phyloP scores from a whole-genome alignment of 208 protist genomes.

The Leishmania braziliensis region DNA sequence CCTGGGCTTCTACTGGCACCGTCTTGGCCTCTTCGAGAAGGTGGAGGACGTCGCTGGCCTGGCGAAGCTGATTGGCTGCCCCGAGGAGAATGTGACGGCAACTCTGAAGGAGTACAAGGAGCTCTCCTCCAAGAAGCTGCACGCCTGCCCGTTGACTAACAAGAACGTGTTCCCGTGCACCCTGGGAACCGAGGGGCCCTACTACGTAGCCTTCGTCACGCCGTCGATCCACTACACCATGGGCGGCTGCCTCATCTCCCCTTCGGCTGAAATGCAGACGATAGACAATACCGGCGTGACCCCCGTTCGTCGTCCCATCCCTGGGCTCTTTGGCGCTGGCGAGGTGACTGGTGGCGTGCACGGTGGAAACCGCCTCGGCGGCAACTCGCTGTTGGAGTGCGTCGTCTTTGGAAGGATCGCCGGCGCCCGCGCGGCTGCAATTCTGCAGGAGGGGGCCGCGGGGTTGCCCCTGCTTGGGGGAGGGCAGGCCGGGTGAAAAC shows the following conservation, averaged over 20 bases:
- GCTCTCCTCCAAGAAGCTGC: slow-evolving; percentile 15
- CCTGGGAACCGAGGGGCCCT: slow-evolving; percentile 62
- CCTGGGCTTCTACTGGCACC: slow-evolving; percentile 83
- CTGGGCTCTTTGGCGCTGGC: slow-evolving; percentile 94
- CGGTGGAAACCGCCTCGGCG: slow-evolving; percentile 95
- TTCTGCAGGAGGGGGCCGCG: too few relatives aligned
- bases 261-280: slow-evolving; percentile 71
- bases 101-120: slow-evolving; percentile 69
- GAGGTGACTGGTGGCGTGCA: slow-evolving; percentile 97
- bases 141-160: slow-evolving; percentile 52
- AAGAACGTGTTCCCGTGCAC: slow-evolving; percentile 82
- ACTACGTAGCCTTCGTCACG: slow-evolving; percentile 89
- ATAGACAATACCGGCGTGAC: too few relatives aligned
- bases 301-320: slow-evolving; percentile 54
- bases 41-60: slow-evolving; percentile 48
- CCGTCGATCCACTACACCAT: slow-evolving; percentile 98
- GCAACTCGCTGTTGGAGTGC: slow-evolving; percentile 95
- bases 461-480: too few relatives aligned
- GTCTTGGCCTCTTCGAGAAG: slow-evolving; percentile 62
- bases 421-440: slow-evolving; percentile 24
- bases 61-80: slow-evolving; percentile 66
- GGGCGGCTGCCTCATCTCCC: slow-evolving; percentile 94
- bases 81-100: slow-evolving; percentile 24
- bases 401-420: slow-evolving; percentile 75
- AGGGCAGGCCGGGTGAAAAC: too few relatives aligned